Evolutionary conservation across 495 filamentous ascomycete species (phyloP), one percentile per base, ranked within the genome.

Genomic region (Lepidopterella palustris): DNA sequence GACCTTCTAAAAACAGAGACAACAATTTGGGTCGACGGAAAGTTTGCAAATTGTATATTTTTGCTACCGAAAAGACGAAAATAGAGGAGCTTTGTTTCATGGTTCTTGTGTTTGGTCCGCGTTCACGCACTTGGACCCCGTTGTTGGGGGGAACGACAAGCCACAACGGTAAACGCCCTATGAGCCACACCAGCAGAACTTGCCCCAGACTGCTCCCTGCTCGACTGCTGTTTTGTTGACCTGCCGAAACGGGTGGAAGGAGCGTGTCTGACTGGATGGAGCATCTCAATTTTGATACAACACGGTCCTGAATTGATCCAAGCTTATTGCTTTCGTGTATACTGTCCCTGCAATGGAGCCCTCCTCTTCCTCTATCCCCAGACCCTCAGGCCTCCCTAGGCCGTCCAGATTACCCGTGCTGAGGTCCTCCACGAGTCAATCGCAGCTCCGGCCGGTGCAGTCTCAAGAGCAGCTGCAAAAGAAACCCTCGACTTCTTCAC

Each of bases 381-480:
- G 61, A 23, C 51, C 70, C 24, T 73, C 71, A 32, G 71, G 67
- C 15, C 67, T 72, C 47, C 71, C 72, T 58, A 66, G 71, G 25
- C 61, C 62, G 1, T 73, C 68, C 5, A 54, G 69, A 3, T 60
- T 74, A 13, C 72, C 72, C 3, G 65, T 72, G 26, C 66, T 65
- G 20, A 63, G 53, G 24, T 55, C 56, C 10, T 59, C 58, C 6
- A 39, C 29, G 27, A 60, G 32, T 47, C 57, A 50, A 31, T 60
- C 59, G 24, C 50, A 61, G 60, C 60, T 64, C 11, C 54, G 57
- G 2, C 42, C 59, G 1, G 18, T 58, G 4, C 2, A 54, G n/a
- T 62, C 61, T 1, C 57, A 24, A n/a, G 64, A 61, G 25, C 65
- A 62, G 32, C 32, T 67, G 49, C 61, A 49, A 32, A 63, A 55